Conservation (phyloP, 129 eudicot species). For the Artemisia tridentata region DNA sequence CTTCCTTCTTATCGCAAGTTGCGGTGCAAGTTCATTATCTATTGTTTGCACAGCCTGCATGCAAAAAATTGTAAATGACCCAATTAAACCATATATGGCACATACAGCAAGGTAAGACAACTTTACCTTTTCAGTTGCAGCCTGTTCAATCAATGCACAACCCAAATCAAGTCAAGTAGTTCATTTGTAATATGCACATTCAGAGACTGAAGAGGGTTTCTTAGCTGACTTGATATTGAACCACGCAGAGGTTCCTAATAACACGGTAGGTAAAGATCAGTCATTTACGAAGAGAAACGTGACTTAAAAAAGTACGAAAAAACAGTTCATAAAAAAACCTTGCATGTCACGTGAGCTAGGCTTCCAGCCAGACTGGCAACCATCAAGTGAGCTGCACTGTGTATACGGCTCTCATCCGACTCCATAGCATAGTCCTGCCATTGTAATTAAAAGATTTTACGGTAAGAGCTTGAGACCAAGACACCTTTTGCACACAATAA, state of each 20-base stretch:
- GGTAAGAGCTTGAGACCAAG: not conserved
- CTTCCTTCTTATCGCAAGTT: slow-evolving; percentile 79
- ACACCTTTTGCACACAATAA: slow-evolving; percentile 6
- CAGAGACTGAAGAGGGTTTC: slow-evolving; percentile 55
- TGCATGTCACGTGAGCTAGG: slow-evolving; percentile 97
- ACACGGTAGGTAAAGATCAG: not conserved
- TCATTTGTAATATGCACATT: slow-evolving; percentile 50
- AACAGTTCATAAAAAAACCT: slow-evolving; percentile 42
- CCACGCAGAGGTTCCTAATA: slow-evolving; percentile 89
- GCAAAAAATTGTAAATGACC: slow-evolving; percentile 1
- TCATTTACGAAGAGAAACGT: not conserved
- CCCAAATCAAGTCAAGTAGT: slow-evolving; percentile 85
- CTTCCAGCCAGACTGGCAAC: slow-evolving; percentile 98
- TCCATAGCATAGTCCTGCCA: slow-evolving; percentile 95
- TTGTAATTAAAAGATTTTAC: not conserved
- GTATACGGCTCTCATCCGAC: slow-evolving; percentile 82
- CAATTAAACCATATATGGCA: no score
- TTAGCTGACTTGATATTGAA: slow-evolving; percentile 67
- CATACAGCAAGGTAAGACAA: not conserved
- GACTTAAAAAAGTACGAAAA: not conserved
- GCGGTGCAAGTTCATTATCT: slow-evolving; percentile 92
- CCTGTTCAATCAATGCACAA: slow-evolving; percentile 93
- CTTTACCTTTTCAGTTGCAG: slow-evolving; percentile 93
- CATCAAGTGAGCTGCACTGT: slow-evolving; percentile 96
- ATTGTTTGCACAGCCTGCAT: slow-evolving; percentile 84